Conservation (phyloP, 2,329 filamentous ascomycete species). For the Diaporthe australafricana region DNA sequence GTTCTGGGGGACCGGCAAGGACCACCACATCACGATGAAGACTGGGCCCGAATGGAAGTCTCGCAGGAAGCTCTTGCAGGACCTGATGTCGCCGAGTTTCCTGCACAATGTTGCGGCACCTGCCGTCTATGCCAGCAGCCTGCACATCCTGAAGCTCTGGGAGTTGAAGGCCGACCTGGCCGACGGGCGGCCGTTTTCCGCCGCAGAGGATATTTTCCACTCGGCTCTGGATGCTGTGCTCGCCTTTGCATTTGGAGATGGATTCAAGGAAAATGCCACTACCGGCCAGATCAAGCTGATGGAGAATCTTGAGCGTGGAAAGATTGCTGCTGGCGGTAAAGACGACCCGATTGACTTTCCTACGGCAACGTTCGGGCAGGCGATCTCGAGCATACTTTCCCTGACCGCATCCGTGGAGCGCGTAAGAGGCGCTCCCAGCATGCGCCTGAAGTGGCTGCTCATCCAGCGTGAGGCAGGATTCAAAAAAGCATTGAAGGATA, state of each 20-base stretch:
- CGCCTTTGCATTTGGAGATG: constrained; percentile 48
- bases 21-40: constrained; percentile 50
- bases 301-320: neutral
- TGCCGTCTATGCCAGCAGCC: constrained; percentile 47
- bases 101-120: constrained; percentile 49
- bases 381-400: neutral
- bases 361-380: neutral
- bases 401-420: neutral
- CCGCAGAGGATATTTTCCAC: constrained; percentile 47
- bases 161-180: constrained; percentile 45
- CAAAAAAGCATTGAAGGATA: neutral
- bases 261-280: constrained; percentile 17
- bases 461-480: neutral
- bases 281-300: constrained; percentile 1
- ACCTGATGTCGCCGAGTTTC: constrained; percentile 52
- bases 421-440: neutral
- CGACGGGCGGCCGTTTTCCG: constrained; percentile 47
- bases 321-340: neutral
- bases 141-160: constrained; percentile 50
- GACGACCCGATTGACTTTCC: constrained; percentile 3
- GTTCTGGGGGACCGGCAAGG: constrained; percentile 39
- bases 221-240: constrained; percentile 50
- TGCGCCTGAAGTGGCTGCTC: constrained; percentile 13
- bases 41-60: constrained; percentile 47
- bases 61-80: constrained; percentile 49